Conservation (phyloP, 345 rosid species). For the Durio zibethinus region DNA sequence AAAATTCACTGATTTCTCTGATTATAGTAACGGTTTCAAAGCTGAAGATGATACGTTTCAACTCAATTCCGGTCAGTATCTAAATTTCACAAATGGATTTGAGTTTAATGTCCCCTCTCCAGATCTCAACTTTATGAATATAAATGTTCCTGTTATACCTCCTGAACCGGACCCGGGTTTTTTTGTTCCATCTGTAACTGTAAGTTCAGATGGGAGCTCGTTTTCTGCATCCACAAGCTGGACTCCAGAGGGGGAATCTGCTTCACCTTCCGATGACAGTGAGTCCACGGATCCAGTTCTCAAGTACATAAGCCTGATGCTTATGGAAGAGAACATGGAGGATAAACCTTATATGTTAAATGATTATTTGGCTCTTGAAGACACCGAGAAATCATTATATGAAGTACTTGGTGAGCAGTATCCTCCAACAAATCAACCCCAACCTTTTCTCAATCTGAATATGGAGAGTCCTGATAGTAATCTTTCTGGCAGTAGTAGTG, state of each 20-base stretch:
- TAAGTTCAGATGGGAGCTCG: conserved; percentile 32
- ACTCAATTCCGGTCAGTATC: conserved; percentile 24
- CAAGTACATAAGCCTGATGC: conserved; percentile 63
- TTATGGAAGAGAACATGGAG: conserved; percentile 72
- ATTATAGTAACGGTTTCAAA: conserved; percentile 21
- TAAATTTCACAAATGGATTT: conserved; percentile 31
- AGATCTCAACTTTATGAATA: conserved; percentile 25
- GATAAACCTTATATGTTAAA: conserved; percentile 58
- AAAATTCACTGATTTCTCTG: conserved; percentile 17
- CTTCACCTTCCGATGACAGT: conserved; percentile 42
- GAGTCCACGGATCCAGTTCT: conserved; percentile 59
- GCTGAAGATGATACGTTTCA: conserved; percentile 30
- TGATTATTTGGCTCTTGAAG: conserved; percentile 66
- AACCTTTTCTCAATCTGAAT: not conserved
- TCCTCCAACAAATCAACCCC: conserved; percentile 37
- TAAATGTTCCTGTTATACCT: conserved; percentile 20
- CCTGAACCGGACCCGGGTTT: conserved; percentile 25
- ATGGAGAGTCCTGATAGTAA: conserved; percentile 46
- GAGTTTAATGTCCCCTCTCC: conserved; percentile 33
- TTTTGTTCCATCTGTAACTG: conserved; percentile 18
- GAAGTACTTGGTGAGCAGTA: conserved; percentile 57
- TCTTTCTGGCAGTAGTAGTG: conserved; percentile 41
- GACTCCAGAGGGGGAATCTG: conserved; percentile 34
- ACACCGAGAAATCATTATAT: conserved; percentile 66
- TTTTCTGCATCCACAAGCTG: conserved; percentile 30